Base-by-base conservation (phyloP, 768 basidiomycete species). In the Boletus sp. region DNA sequence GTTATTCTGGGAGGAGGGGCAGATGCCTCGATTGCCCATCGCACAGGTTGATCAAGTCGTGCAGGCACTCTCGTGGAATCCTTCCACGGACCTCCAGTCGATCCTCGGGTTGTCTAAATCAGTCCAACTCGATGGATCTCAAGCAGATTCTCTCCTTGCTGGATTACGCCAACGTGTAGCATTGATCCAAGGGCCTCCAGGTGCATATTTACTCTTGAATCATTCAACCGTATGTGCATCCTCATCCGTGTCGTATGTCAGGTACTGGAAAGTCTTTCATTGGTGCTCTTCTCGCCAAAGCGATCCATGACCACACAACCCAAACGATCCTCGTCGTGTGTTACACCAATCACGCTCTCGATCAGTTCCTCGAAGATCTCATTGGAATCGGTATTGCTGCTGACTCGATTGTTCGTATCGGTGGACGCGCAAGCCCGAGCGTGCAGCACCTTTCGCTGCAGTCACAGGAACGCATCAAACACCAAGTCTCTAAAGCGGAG, bases 201-300 rank as follows among this genome's bases (percentile, higher is more conserved):
- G 88, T 87, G 12, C 15, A 68, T 46, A 73, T 42, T 12, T 29
- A 29, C 39, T 3, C 15, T 39, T 20, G 39, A 35, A 12, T 9
- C 30, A 7, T 20, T 28, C 7, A 10, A 28, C 3, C 9, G 3
- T 28, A 39, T 37, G 11, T 5, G 4, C 6, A 15, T 41, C 8
- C 48, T 61, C 7, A 64, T 14, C 1, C 4, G 30, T n/a, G 17
- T 14, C 33, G 17, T 11, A 20, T 50, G 10, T 7, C 30, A 89
- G 88, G 87, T 1, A 90, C 87, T 0, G 88, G 87, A 1, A 90
- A 90, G 55, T 87, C 86, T 0, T 87, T 87, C 64, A 83, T 89
- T 24, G 87, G 88, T 0, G 84, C 85, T 0, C 74, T 89, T 1
- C 69, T 89, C 0, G 85, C 85, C 0, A 89, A 87, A 61, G 72